phyloP scores from a whole-genome alignment of 352 stramenopile genomes.

The Elongisporangium anandrum region DNA sequence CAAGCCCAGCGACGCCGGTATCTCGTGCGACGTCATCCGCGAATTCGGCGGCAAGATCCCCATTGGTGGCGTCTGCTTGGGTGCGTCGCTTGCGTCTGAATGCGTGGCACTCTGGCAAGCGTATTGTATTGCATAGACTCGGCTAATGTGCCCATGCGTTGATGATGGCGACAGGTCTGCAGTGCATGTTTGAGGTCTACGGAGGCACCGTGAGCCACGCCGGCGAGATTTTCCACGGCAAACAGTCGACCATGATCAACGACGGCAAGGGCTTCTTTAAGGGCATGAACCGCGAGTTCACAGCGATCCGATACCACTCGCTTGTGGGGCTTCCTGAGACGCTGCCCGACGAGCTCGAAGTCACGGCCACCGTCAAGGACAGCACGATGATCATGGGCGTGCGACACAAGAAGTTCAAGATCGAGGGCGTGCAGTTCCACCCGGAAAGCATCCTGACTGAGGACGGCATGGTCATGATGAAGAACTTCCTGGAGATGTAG shows the following conservation, averaged over 20 bases:
- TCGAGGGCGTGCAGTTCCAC: conserved; percentile 89
- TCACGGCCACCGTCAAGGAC: conserved; percentile 79
- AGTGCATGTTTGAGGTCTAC: conserved; percentile 88
- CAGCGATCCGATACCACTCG: conserved; percentile 86
- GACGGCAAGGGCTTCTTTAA: conserved; percentile 85
- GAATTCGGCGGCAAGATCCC: conserved; percentile 77
- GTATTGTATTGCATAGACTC: background rate
- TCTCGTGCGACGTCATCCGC: conserved; percentile 82
- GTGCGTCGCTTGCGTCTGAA: conserved; percentile 9
- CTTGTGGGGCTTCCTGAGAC: conserved; percentile 81
- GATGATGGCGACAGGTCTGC: conserved; percentile 31
- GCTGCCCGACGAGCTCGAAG: conserved; percentile 66
- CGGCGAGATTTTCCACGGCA: conserved; percentile 87
- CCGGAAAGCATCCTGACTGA: conserved; percentile 86
- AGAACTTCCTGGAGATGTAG: conserved; percentile 88
- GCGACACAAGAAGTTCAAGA: conserved; percentile 81
- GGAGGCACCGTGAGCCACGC: conserved; percentile 81
- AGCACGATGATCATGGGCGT: conserved; percentile 89
- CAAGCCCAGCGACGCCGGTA: conserved; percentile 75
- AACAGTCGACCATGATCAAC: conserved; percentile 79
- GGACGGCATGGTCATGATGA: conserved; percentile 76
- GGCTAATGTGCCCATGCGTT: background rate
- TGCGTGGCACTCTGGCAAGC: no score
- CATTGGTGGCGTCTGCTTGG: conserved; percentile 81
- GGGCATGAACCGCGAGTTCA: conserved; percentile 72